These are phyloP conservation scores for Psilocybe cyanescens DNA, from an alignment of 768 basidiomycete species.

Conservation along the genomic window DNA sequence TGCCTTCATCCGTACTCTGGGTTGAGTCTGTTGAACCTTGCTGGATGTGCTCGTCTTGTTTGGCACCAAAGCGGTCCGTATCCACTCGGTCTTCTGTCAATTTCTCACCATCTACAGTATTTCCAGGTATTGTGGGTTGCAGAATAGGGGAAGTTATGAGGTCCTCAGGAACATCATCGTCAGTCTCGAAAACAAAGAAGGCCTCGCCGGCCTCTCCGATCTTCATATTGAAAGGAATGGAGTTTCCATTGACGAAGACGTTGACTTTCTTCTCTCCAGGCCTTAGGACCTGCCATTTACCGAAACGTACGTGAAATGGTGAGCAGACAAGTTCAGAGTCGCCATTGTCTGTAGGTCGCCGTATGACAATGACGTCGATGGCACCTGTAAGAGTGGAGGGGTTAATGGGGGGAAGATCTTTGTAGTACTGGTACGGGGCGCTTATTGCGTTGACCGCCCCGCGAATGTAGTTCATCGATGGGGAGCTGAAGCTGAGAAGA, in stretches of 20 bases:
- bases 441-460: constrained; percentile 85
- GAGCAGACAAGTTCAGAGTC: constrained; percentile 81
- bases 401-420: constrained; percentile 84
- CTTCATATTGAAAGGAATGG: constrained; percentile 96
- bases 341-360: constrained; percentile 66
- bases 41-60: constrained; percentile 23
- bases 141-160: constrained; percentile 94
- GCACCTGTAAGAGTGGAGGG: constrained; percentile 97
- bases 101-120: constrained; percentile 28
- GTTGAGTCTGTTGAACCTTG: constrained; percentile 15
- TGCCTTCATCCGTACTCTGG: constrained; percentile 14
- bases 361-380: constrained; percentile 97
- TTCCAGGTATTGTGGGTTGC: constrained; percentile 58
- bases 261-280: constrained; percentile 96
- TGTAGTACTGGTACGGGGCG: constrained; percentile 90
- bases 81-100: constrained; percentile 24
- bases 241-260: constrained; percentile 83
- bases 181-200: constrained; percentile 98
- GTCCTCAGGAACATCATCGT: constrained; percentile 90
- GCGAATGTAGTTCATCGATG: constrained; percentile 83
- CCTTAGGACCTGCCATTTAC: constrained; percentile 93
- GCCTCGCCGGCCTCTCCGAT: constrained; percentile 99
- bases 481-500: constrained; percentile 19
- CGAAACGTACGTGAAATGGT: constrained; percentile 97
- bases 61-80: constrained; percentile 46